Evolutionary conservation across 2,329 filamentous ascomycete species (phyloP), one percentile per base, ranked within the genome.

Genomic region (Myriosclerotinia scirpicola): DNA sequence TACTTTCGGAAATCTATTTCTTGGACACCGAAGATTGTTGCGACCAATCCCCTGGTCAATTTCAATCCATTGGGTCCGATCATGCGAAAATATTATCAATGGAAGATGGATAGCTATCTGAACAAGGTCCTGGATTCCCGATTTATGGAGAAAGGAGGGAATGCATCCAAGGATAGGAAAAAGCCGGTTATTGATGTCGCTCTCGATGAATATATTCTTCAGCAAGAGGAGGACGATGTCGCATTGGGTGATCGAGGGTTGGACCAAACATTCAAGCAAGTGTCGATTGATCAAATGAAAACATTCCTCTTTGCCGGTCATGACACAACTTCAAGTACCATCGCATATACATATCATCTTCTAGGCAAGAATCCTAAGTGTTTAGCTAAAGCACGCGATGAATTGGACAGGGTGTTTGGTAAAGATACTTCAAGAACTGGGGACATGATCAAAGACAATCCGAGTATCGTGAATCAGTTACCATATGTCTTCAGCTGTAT

Each of bases 361-460:
- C 63, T 73, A 9, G 64, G 59, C 5, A 64, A 69, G n/a, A 52
- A 73, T 55, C 70, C 71, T 3, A 65, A 69, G 44, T 66, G 63
- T 14, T 40, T 73, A n/a, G 53, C 53, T 7, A 65, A 60, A 54
- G 64, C 73, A n/a, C 67, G 69, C 34, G 67, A 65, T 11, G 73
- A 75, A 52, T 67, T 71, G 48, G 69, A 74, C 20, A 46, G 55
- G n/a, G 68, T 72, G 2, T 70, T 75, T 54, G 73, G 72, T 3
- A 67, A 55, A 5, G 70, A 75, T 36, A 30, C 67, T 15, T 55
- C 61, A 12, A 67, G 44, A 14, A 65, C 64, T 3, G 54, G 59
- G 2, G n/a, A 62, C 1, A 63, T 66, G 53, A 26, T 74, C 20
- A 52, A 67, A 2, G 62, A 68, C 7, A 50, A 69, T 4, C 70